Evolutionary conservation across 306 rosid genomes (phyloP), one percentile per base, ranked within the genome.

Genomic region (Castanea crenata): DNA sequence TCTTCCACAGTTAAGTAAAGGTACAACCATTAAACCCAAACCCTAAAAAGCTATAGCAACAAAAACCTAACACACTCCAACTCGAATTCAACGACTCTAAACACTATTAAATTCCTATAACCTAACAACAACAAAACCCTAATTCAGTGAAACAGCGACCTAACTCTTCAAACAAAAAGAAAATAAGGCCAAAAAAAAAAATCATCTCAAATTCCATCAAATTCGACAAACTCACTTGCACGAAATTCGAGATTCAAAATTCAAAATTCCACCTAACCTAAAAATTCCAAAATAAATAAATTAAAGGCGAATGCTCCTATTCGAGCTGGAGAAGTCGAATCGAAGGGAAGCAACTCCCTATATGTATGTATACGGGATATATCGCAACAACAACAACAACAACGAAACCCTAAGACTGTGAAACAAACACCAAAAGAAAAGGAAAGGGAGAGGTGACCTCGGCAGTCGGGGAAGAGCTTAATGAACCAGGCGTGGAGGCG

Each of bases 401-500:
- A 18, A 34, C 52, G 69, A 25, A 57, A 85, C 57, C 76, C 71
- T 72, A 51, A 71, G 25, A 16, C 55, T 35, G 55, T 73, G 67
- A 32, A 52, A 79, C 12, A 34, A 55, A 78, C 27, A 19, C 34
- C 16, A 51, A 56, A 9, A 13, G 29, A 57, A 14, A 19, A 21
- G 16, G 80, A 82, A 87, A 71, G 83, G 46, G 73, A 49, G 15
- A 46, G 14, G 83, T 46, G 73, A 96, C 99, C 99, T 90, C 90
- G 87, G 76, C 85, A 86, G n/a, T 89, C 70, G 34, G 99, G 98
- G 80, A 93, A 81, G 90, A 96, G 97, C 78, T 90, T 96, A 91
- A 96, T 91, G 89, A 96, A 96, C 99, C 99, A 96, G 49, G 98
- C 89, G 71, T 96, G 99, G 51, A 96, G 99, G 21, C 92, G 92